These are phyloP conservation scores for Zymoseptoria pseudotritici DNA, from an alignment of 2,329 filamentous ascomycete genomes.

Conservation along the genomic window DNA sequence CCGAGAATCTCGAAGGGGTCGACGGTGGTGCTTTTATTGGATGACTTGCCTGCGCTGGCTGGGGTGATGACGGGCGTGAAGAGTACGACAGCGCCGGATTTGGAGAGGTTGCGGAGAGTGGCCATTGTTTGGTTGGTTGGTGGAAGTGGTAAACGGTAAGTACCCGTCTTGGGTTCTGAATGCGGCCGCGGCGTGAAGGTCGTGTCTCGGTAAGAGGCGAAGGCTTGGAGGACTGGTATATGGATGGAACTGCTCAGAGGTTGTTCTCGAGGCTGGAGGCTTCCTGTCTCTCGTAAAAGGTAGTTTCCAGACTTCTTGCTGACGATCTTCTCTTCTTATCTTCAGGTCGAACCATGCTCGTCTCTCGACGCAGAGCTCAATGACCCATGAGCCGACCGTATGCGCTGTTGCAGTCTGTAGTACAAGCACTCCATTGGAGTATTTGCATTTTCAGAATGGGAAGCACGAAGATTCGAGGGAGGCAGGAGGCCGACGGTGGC, in stretches of 20 bases:
- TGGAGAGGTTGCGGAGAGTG: slow-evolving; percentile 29
- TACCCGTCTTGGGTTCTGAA: neutral
- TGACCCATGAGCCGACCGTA: slow-evolving; percentile 12
- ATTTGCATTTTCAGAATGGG: slow-evolving; percentile 11
- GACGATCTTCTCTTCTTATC: neutral
- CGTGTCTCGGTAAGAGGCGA: neutral
- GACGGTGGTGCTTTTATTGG: slow-evolving; percentile 37
- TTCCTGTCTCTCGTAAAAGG: neutral
- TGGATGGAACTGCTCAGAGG: neutral
- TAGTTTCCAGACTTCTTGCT: neutral
- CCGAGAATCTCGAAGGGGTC: slow-evolving; percentile 71
- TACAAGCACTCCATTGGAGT: slow-evolving; percentile 11
- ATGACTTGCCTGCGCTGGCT: slow-evolving; percentile 29
- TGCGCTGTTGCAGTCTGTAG: slow-evolving; percentile 12
- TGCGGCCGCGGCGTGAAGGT: neutral
- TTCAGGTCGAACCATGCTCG: neutral
- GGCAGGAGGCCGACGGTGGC: slow-evolving; percentile 1
- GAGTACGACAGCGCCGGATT: slow-evolving; percentile 36
- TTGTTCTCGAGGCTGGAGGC: neutral
- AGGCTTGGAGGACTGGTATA: neutral
- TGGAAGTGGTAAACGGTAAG: slow-evolving; percentile 1
- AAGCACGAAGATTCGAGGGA: slow-evolving; percentile 7
- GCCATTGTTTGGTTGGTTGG: slow-evolving; percentile 9
- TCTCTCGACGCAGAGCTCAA: neutral
- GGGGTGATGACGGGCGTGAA: slow-evolving; percentile 36